A percentile compares a stretch with the other conserved stretches of the same genome.
phyloP scores from a whole-genome alignment of 2,329 filamentous ascomycete species.

The Fusarium ambrosium region DNA sequence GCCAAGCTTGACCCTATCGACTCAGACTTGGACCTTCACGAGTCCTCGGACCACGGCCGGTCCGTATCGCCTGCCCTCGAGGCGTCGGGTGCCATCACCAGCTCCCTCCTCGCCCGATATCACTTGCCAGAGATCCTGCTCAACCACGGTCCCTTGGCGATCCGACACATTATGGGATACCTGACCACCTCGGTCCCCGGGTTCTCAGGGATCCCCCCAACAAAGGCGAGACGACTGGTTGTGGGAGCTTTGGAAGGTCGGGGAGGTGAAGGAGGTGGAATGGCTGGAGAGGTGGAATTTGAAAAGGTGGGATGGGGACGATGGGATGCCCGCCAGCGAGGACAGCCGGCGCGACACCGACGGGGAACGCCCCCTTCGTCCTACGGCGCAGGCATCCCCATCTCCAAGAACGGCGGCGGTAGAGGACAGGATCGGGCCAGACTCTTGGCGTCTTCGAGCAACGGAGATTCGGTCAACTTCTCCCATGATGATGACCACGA shows the following conservation, averaged over 20 bases:
- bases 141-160: constrained; percentile 89
- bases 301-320: constrained; percentile 98
- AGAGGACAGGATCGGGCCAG: constrained; percentile 63
- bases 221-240: constrained; percentile 90
- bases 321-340: constrained; percentile 87
- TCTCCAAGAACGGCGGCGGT: constrained; percentile 58
- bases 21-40: constrained; percentile 89
- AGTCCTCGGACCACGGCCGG: constrained; percentile 57
- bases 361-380: constrained; percentile 57
- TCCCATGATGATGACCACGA: constrained; percentile 77
- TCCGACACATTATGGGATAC: constrained; percentile 95
- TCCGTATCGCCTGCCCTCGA: constrained; percentile 70
- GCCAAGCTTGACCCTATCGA: constrained; percentile 76
- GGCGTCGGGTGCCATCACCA: constrained; percentile 85
- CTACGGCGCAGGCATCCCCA: constrained; percentile 69
- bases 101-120: constrained; percentile 86
- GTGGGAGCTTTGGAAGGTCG: constrained; percentile 92
- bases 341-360: constrained; percentile 67
- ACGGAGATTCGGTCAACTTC: constrained; percentile 80
- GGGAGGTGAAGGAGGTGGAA: constrained; percentile 71
- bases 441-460: constrained; percentile 69
- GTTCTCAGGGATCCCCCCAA: constrained; percentile 88
- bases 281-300: constrained; percentile 82
- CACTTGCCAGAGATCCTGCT: constrained; percentile 93
- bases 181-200: constrained; percentile 93